Conservation (phyloP, 1,284 basidiomycete species). For the Uromyces viciae-fabae region DNA sequence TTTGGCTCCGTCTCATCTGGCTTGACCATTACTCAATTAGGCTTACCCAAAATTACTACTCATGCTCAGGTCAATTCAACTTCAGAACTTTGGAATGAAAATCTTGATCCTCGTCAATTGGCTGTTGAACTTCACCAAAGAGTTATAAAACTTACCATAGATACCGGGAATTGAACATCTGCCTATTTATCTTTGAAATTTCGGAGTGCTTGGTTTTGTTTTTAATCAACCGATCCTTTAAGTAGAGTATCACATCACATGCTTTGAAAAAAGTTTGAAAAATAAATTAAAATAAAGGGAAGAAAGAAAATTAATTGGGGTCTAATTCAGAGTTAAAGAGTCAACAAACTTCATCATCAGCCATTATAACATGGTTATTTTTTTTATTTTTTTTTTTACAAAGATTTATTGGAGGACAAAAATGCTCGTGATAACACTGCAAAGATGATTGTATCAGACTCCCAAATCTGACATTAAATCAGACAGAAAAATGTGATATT, state of each 20-base stretch:
- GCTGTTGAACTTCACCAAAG: slow-evolving; percentile 47
- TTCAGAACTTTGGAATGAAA: slow-evolving; percentile 2
- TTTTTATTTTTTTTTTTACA: not conserved
- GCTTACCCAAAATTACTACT: slow-evolving; percentile 13
- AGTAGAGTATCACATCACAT: not conserved
- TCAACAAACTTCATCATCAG: too few species aligned
- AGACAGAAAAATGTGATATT: too few species aligned
- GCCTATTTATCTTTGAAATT: not conserved
- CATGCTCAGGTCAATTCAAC: not conserved
- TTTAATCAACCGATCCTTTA: not conserved
- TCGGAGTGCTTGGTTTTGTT: not conserved
- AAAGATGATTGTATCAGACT: too few species aligned
- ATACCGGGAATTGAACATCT: too few species aligned
- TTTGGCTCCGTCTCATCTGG: slow-evolving; percentile 36
- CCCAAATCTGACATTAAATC: too few species aligned
- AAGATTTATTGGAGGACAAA: too few species aligned
- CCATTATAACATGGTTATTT: not conserved
- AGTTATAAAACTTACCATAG: slow-evolving; percentile 44
- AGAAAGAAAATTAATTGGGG: not conserved
- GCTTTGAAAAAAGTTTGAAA: not conserved
- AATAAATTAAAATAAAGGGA: not conserved
- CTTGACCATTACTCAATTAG: slow-evolving; percentile 34
- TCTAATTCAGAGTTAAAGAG: too few species aligned
- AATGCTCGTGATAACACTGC: too few species aligned
- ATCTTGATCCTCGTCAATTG: slow-evolving; percentile 44